Percentiles rank a stretch among this genome's conserved stretches.
phyloP scores from a whole-genome alignment of 257 asterid species.

The Mitragyna speciosa region DNA sequence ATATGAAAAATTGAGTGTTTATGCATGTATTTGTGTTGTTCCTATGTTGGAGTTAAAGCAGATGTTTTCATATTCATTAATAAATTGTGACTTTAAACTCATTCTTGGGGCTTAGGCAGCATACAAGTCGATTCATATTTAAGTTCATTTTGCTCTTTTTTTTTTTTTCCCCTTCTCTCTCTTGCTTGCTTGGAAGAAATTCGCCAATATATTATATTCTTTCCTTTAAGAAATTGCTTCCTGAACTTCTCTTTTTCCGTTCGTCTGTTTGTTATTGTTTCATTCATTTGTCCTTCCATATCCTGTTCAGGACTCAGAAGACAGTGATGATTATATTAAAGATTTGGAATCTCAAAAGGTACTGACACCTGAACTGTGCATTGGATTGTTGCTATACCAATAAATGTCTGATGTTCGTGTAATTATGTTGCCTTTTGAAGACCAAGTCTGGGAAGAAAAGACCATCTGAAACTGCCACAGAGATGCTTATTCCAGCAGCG shows the following conservation, averaged over 20 bases:
- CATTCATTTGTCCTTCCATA: too few relatives aligned
- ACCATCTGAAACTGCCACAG: slow-evolving; percentile 34
- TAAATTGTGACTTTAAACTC: background rate
- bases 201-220: background rate
- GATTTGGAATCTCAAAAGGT: background rate
- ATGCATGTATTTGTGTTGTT: background rate
- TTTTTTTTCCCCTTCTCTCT: too few relatives aligned
- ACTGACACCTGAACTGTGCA: background rate
- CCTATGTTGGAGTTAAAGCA: background rate
- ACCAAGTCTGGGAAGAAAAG: slow-evolving; percentile 46
- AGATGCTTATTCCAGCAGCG: slow-evolving; percentile 24
- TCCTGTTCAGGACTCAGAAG: background rate
- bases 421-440: background rate
- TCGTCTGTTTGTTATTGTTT: background rate
- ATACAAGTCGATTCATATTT: background rate
- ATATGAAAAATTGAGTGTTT: background rate
- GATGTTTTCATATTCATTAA: background rate
- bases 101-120: background rate
- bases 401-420: background rate
- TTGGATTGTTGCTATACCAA: background rate
- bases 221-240: background rate
- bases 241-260: background rate
- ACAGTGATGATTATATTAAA: background rate
- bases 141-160: background rate
- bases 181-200: background rate